Evolutionary conservation across 345 rosid genomes (phyloP).

Genomic region (Lumnitzera racemosa): DNA sequence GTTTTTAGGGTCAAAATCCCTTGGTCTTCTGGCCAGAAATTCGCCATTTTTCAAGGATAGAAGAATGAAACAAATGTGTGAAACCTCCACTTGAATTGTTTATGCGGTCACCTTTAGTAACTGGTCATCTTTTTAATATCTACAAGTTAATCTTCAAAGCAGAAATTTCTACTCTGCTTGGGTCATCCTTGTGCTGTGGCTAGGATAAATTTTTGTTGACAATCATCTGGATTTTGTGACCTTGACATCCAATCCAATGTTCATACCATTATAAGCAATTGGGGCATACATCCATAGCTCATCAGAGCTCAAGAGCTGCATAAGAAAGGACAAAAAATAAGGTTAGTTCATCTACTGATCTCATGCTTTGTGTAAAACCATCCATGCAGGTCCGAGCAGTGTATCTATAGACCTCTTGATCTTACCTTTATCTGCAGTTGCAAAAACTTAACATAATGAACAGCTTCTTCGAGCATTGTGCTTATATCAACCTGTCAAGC

Average conservation of each 20-base stretch:
- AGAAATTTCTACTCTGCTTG: slow-evolving; percentile 1
- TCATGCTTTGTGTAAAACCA: too few relatives aligned
- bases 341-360: too few relatives aligned
- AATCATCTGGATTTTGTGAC: slow-evolving; percentile 19
- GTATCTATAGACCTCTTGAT: background rate
- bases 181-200: background rate
- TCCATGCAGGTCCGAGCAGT: too few relatives aligned
- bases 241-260: slow-evolving; percentile 52
- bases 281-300: slow-evolving; percentile 95
- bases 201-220: slow-evolving; percentile 1
- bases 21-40: too few relatives aligned
- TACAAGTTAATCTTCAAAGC: background rate
- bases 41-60: too few relatives aligned
- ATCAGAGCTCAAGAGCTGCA: slow-evolving; percentile 78
- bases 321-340: background rate
- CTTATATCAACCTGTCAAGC: slow-evolving; percentile 71
- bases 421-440: slow-evolving; percentile 81
- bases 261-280: slow-evolving; percentile 78
- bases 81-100: too few relatives aligned
- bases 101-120: too few relatives aligned
- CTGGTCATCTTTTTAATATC: too few relatives aligned
- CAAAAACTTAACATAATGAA: slow-evolving; percentile 74
- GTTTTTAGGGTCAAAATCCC: too few relatives aligned
- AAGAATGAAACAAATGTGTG: too few relatives aligned
- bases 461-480: slow-evolving; percentile 97